phyloP scores from a whole-genome alignment of 2,329 filamentous ascomycete genomes.

The Aspergillus unguis region DNA sequence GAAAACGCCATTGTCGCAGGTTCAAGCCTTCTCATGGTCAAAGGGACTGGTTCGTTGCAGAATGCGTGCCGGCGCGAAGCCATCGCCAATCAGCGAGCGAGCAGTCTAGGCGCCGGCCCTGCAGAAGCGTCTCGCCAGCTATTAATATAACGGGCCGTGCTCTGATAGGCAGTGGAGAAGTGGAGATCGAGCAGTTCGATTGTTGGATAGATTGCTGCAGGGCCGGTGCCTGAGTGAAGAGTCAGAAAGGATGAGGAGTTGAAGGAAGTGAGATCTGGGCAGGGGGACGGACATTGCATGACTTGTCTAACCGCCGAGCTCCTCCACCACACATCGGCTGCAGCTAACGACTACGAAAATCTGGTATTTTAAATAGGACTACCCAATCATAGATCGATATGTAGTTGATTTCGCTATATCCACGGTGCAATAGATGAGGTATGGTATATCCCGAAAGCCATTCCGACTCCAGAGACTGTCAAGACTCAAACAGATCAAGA shows the following conservation, averaged over 20 bases:
- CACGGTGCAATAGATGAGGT: conserved; percentile 7
- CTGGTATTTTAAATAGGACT: neutral
- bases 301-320: too few species aligned
- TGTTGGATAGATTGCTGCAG: conserved; percentile 1
- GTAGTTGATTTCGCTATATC: conserved; percentile 1
- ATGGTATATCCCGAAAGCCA: conserved; percentile 17
- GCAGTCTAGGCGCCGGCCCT: conserved; percentile 1
- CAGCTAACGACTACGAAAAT: neutral
- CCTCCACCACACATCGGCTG: neutral
- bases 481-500: neutral
- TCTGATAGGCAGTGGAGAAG: neutral
- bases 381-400: conserved; percentile 4
- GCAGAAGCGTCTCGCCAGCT: conserved; percentile 12
- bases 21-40: conserved; percentile 12
- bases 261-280: too few species aligned
- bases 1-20: conserved; percentile 17
- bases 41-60: conserved; percentile 8
- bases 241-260: too few species aligned
- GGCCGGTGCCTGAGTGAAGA: neutral
- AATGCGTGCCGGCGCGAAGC: conserved; percentile 9
- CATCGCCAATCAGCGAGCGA: conserved; percentile 8
- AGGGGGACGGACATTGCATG: too few species aligned
- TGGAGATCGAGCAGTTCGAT: neutral
- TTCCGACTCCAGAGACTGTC: conserved; percentile 12
- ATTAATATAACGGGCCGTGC: conserved; percentile 5